phyloP scores from a whole-genome alignment of 2,329 filamentous ascomycete species.

The Epicoccum sorghinum region DNA sequence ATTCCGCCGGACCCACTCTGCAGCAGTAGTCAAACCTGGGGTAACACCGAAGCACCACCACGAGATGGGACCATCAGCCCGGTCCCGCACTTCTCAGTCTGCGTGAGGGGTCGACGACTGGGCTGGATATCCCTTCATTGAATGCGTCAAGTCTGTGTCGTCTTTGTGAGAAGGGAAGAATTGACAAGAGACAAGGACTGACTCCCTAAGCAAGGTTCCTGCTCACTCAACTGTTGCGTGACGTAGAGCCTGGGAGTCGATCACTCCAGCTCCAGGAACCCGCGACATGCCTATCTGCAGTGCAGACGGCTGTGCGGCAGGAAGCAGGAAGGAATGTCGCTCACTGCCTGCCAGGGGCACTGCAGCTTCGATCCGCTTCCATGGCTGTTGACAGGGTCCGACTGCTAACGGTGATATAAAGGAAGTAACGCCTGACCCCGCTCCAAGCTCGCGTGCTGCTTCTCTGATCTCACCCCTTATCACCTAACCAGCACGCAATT shows the following conservation, averaged over 20 bases:
- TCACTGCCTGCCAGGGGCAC: slow-evolving; percentile 4
- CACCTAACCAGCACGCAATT: slow-evolving; percentile 6
- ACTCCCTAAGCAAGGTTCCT: too few relatives aligned
- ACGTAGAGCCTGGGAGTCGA: slow-evolving; percentile 6
- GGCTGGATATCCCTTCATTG: background rate
- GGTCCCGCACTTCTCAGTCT: slow-evolving; percentile 2
- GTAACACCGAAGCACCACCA: slow-evolving; percentile 16
- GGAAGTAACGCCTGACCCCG: slow-evolving; percentile 17
- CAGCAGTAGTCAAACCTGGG: slow-evolving; percentile 18
- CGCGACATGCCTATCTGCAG: background rate
- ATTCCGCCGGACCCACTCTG: slow-evolving; percentile 11
- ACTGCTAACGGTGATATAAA: slow-evolving; percentile 17
- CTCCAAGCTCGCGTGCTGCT: slow-evolving; percentile 20
- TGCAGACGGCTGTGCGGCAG: background rate
- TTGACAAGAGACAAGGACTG: too few relatives aligned
- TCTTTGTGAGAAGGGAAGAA: too few relatives aligned
- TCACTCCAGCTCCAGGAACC: slow-evolving; percentile 6
- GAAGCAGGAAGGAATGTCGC: slow-evolving; percentile 5
- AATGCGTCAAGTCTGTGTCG: too few relatives aligned
- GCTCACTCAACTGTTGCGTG: background rate
- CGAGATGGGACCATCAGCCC: background rate
- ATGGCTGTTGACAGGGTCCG: slow-evolving; percentile 5
- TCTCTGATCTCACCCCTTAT: slow-evolving; percentile 24
- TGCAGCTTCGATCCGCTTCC: slow-evolving; percentile 12
- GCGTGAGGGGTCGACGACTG: background rate